Evolutionary conservation across 805 yeast species (phyloP).

Genomic region (Kuraishia piskuri): DNA sequence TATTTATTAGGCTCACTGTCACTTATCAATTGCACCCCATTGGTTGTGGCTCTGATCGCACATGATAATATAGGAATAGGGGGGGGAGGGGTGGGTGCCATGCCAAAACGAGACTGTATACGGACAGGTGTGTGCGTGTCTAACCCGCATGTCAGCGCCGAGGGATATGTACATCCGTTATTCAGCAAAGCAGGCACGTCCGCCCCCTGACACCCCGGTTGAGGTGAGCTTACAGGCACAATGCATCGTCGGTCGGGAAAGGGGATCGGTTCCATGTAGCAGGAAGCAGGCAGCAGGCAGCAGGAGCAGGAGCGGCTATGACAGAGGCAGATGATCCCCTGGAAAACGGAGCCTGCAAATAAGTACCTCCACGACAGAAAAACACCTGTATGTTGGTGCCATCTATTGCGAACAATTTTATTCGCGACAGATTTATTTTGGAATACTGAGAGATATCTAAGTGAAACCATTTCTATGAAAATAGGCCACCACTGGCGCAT

Average conservation of each 20-base stretch:
- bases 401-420: no score
- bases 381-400: no score
- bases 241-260: background rate
- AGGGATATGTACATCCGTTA: background rate
- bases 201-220: background rate
- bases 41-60: background rate
- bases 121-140: background rate
- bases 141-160: background rate
- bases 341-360: no score
- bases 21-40: background rate
- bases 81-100: background rate
- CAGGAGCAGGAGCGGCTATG: background rate
- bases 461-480: no score
- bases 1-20: background rate
- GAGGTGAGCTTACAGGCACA: background rate
- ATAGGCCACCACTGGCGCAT: no score
- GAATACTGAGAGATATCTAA: no score
- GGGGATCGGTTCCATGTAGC: background rate
- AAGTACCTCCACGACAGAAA: no score
- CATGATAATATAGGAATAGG: background rate
- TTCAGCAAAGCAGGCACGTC: background rate
- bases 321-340: no score
- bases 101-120: no score
- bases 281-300: no score
- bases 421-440: no score